Evolutionary conservation across 768 basidiomycete genomes (phyloP), one percentile per base, ranked within the genome.

Genomic region (Termitomyces sp.): DNA sequence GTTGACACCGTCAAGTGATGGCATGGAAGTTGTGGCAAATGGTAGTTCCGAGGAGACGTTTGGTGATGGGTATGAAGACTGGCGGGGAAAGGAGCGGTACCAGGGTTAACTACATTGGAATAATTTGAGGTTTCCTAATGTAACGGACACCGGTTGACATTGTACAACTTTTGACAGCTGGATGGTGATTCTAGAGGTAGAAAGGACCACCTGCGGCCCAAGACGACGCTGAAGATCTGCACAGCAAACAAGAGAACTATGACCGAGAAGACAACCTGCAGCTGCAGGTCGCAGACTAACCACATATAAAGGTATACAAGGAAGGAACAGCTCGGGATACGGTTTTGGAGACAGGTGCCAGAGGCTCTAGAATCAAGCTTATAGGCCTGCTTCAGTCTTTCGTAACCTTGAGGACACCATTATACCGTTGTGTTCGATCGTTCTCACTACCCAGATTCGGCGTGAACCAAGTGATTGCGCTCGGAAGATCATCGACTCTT

Each of bases 31-130:
- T 8, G 81, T 77, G 30, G 75, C 60, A 20, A 85, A 71, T 6
- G 85, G 85, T 15, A 71, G 68, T 54, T 77, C 70, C 24, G 70
- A 68, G 16, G 68, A 60, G 50, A 72, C 66, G 48, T n/a, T 72
- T 65, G 13, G 78, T 73, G 39, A 87, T 72, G 27, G 77, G 71
- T 54, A 87, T 75, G 44, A 72, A 71, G 46, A 83, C 67, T 1
- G 82, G 81, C 33, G 74, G 73, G n/a, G 75, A 76, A 62, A 79
- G 77, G 64, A 85, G 71, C 52, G 85, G 85, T 60, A 87, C 62
- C 66, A 88, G 67, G 37, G 78, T 78, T 57, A 87, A 72, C 18
- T 73, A 71, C 55, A 76, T 72, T 24, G 81, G 81, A 54, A 75
- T 68, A 13, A 72, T 64, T 12, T 68, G 53, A 24, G 67, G 64